Evolutionary conservation across 306 rosid species (phyloP), one percentile per base, ranked within the genome.

Genomic region (Lithocarpus polystachyus): DNA sequence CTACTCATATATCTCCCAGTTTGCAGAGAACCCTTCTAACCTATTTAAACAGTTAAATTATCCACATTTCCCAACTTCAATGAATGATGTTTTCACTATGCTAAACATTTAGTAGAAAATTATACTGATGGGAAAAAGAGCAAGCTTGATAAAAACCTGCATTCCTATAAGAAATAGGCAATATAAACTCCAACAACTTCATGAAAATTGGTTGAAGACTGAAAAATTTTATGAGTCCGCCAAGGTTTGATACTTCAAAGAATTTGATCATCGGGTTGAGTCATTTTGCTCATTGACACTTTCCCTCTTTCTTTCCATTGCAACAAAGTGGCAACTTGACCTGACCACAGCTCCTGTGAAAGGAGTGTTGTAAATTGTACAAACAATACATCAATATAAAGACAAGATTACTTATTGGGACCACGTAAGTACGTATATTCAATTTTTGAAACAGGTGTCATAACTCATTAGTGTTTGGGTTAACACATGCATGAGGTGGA

Each of bases 281-380:
- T 13, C 82, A 18, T 81, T 68, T 69, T 22, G 83, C 74, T 87
- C 90, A 28, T 67, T 76, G 0, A 79, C 13, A 40, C 48, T 57
- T 51, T 79, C 86, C 62, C 88, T 80, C 13, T 75, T 72, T 80
- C 13, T 75, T 72, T 70, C 92, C 90, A 65, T 87, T 84, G 86
- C 92, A 89, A 84, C 92, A 89, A 60, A 35, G 90, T 24, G 90
- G 90, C 75, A 87, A 76, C 86, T 89, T 89, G 40, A 87, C 89
- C 43, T 0, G 43, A 37, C 43, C 43, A 37, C 43, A 37, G 43
- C 40, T 35, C 40, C 2, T 35, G 40, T 33, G 74, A 75, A 40
- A 20, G 40, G 61, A 68, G 31, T 2, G 71, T 51, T 56, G 65
- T 12, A 55, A 3, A 28, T 64, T 64, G 45, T 31, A 26, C 7